Evolutionary conservation across 208 protist species (phyloP).

Genomic region (Leishmania tarentolae): DNA sequence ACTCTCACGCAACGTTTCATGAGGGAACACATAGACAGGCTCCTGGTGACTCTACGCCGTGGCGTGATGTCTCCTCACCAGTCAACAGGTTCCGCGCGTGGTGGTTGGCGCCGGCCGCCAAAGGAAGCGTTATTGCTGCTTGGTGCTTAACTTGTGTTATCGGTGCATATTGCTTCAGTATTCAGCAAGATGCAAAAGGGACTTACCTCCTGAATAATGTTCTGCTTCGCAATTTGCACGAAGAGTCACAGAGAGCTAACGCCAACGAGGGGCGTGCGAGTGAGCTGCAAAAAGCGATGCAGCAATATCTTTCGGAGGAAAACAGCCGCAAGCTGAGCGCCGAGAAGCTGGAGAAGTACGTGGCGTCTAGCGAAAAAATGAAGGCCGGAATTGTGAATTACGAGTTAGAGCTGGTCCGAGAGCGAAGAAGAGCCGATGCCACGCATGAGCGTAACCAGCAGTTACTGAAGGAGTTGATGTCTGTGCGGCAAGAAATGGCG

Average conservation of each 20-base stretch:
- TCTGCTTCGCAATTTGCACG: conserved; percentile 80
- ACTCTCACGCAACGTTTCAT: conserved; percentile 86
- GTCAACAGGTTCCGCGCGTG: conserved; percentile 73
- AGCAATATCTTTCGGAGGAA: conserved; percentile 39
- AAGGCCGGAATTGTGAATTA: conserved; percentile 73
- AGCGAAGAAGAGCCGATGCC: conserved; percentile 58
- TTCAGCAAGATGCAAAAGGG: conserved; percentile 85
- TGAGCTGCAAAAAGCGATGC: conserved; percentile 63
- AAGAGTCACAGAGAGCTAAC: conserved; percentile 76
- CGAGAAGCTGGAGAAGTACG: conserved; percentile 38
- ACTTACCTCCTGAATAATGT: conserved; percentile 91
- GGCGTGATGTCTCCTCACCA: conserved; percentile 79
- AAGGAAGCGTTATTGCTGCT: conserved; percentile 80
- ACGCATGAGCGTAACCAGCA: conserved; percentile 69
- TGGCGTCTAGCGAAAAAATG: conserved; percentile 34
- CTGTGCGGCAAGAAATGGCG: conserved; percentile 48
- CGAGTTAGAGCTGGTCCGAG: conserved; percentile 73
- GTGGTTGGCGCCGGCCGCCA: conserved; percentile 82
- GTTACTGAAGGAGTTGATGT: conserved; percentile 66
- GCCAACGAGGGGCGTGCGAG: conserved; percentile 63
- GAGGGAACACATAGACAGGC: conserved; percentile 84
- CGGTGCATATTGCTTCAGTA: conserved; percentile 81
- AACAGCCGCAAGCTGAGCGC: conserved; percentile 31
- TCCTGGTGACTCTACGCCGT: conserved; percentile 87
- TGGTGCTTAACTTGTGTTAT: conserved; percentile 81